Conservation (phyloP, 202 grass and related monocot genomes). For the Schoenoplectus tabernaemontani region DNA sequence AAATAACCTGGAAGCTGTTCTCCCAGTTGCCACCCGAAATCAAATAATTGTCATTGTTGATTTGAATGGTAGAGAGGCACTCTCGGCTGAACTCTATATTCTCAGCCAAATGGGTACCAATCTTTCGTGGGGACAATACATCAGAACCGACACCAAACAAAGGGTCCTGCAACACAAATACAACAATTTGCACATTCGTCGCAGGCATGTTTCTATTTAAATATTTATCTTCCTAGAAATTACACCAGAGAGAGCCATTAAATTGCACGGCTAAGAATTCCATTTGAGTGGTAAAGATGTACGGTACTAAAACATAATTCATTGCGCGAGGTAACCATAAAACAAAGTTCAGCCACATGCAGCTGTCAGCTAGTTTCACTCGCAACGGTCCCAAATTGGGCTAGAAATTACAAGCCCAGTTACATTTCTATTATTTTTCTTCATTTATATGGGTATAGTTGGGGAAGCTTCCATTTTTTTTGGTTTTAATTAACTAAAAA, state of each 20-base stretch:
- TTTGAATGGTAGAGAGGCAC: constrained; percentile 68
- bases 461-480: neutral
- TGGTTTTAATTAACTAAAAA: neutral
- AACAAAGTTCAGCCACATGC: neutral
- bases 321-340: neutral
- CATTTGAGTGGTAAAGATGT: neutral
- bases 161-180: constrained; percentile 56
- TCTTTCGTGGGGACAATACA: constrained; percentile 74
- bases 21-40: constrained; percentile 97
- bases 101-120: constrained; percentile 73
- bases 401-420: neutral
- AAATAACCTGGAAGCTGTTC: constrained; percentile 98
- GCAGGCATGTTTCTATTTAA: neutral
- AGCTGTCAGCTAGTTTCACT: neutral
- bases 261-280: neutral
- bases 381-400: neutral
- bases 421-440: neutral
- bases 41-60: constrained; percentile 82
- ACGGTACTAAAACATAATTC: neutral
- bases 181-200: constrained; percentile 15
- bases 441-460: neutral
- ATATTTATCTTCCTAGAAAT: neutral
- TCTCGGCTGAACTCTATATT: constrained; percentile 88
- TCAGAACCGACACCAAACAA: constrained; percentile 98
- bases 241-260: constrained; percentile 23